A percentile compares a stretch with the other conserved stretches of the same genome.
phyloP scores from a whole-genome alignment of 768 basidiomycete genomes.

The Hericium rajendrae region DNA sequence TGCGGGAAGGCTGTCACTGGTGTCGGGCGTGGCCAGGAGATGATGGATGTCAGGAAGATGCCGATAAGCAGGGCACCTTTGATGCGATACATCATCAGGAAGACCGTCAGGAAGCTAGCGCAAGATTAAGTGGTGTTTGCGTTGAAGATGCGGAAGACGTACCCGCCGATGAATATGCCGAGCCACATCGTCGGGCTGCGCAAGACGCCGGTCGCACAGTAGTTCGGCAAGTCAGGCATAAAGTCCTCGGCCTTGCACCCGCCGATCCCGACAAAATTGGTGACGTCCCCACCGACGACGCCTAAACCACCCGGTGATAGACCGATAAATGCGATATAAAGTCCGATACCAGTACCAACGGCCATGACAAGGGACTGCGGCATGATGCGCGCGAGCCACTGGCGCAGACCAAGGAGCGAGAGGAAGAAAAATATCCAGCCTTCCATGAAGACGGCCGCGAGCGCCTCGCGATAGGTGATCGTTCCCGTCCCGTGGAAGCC shows the following conservation, averaged over 20 bases:
- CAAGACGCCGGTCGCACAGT: slow-evolving; percentile 56
- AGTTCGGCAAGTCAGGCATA: slow-evolving; percentile 36
- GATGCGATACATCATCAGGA: slow-evolving; percentile 79
- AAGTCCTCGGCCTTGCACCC: slow-evolving; percentile 55
- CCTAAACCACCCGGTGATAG: slow-evolving; percentile 49
- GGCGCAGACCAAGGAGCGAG: slow-evolving; percentile 74
- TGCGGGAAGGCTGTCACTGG: slow-evolving; percentile 77
- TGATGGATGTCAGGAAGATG: slow-evolving; percentile 74
- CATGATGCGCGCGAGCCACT: slow-evolving; percentile 85
- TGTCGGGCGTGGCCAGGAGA: slow-evolving; percentile 83
- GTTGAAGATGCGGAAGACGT: slow-evolving; percentile 14
- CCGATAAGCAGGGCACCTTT: slow-evolving; percentile 78
- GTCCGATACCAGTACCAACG: slow-evolving; percentile 78
- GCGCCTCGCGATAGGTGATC: slow-evolving; percentile 69
- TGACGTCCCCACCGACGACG: slow-evolving; percentile 65
- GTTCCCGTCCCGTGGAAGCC: slow-evolving; percentile 71
- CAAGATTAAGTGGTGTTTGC: not conserved
- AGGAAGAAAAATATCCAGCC: slow-evolving; percentile 83
- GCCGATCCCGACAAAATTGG: slow-evolving; percentile 65
- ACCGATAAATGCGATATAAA: slow-evolving; percentile 69
- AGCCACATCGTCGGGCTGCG: slow-evolving; percentile 78
- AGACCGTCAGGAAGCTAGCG: slow-evolving; percentile 57
- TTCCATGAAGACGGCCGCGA: slow-evolving; percentile 82
- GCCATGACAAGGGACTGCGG: slow-evolving; percentile 80
- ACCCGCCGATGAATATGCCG: slow-evolving; percentile 82